These are phyloP conservation scores for Vanrija pseudolonga DNA, from an alignment of 1,284 basidiomycete species.

Conservation along the genomic window DNA sequence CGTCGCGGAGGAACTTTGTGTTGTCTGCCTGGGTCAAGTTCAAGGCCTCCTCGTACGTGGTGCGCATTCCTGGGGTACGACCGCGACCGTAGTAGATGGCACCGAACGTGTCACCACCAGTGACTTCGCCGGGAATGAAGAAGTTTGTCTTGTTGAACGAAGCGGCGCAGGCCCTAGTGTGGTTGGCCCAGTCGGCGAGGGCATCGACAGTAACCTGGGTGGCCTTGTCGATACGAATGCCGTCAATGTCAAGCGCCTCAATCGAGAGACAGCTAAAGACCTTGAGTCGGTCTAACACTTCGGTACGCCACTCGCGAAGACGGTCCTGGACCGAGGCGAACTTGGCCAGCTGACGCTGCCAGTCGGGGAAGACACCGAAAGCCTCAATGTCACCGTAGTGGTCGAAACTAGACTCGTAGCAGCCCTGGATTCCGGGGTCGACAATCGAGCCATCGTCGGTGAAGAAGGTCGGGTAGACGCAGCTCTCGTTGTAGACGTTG, in stretches of 20 bases:
- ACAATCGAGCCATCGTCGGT: slow-evolving; percentile 65
- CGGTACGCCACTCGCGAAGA: slow-evolving; percentile 78
- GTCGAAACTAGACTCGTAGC: slow-evolving; percentile 77
- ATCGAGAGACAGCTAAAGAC: slow-evolving; percentile 78
- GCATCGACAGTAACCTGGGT: slow-evolving; percentile 83
- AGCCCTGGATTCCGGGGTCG: slow-evolving; percentile 61
- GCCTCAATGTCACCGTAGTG: slow-evolving; percentile 93
- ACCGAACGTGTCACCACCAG: slow-evolving; percentile 87
- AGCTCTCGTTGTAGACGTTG: slow-evolving; percentile 63
- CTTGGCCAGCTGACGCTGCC: slow-evolving; percentile 85
- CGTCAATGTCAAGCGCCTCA: slow-evolving; percentile 80
- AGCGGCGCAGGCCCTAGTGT: slow-evolving; percentile 68
- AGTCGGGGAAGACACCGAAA: slow-evolving; percentile 76
- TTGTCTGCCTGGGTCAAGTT: slow-evolving; percentile 55
- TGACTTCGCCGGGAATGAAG: slow-evolving; percentile 84
- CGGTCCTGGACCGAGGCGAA: slow-evolving; percentile 92
- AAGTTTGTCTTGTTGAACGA: slow-evolving; percentile 75
- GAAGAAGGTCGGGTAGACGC: slow-evolving; percentile 73
- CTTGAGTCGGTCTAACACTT: slow-evolving; percentile 69
- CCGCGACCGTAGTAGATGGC: slow-evolving; percentile 82
- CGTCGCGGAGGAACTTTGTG: slow-evolving; percentile 73
- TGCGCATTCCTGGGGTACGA: slow-evolving; percentile 62
- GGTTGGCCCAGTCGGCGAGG: slow-evolving; percentile 67
- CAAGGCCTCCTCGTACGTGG: slow-evolving; percentile 63
- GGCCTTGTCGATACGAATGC: slow-evolving; percentile 88